Percentiles rank a stretch among this genome's conserved stretches.
Evolutionary conservation across 2,329 filamentous ascomycete genomes (phyloP).

Genomic region (Aspergillus candidus): DNA sequence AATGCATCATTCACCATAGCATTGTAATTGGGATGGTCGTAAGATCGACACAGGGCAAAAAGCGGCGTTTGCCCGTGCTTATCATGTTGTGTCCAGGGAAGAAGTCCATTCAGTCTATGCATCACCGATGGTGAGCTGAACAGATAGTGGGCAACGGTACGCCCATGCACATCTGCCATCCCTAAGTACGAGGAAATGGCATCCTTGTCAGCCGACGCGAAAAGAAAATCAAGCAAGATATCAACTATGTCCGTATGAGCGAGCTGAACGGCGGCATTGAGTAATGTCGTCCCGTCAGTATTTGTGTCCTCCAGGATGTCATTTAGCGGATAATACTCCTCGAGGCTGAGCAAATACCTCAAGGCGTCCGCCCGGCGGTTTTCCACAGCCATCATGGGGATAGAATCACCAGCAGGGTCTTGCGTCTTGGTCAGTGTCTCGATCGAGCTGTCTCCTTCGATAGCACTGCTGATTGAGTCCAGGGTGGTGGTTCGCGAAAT

Average conservation of each 20-base stretch:
- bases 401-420: conserved; percentile 67
- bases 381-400: conserved; percentile 81
- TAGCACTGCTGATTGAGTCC: conserved; percentile 63
- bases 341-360: conserved; percentile 69
- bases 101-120: conserved; percentile 62
- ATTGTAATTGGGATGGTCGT: conserved; percentile 83
- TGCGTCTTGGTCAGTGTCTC: conserved; percentile 55
- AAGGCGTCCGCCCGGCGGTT: conserved; percentile 65
- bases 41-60: conserved; percentile 90
- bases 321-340: conserved; percentile 66
- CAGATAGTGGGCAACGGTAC: conserved; percentile 90
- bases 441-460: conserved; percentile 82
- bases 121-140: conserved; percentile 87
- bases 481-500: conserved; percentile 74
- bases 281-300: conserved; percentile 79
- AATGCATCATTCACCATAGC: conserved; percentile 82
- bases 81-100: conserved; percentile 87
- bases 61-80: conserved; percentile 97
- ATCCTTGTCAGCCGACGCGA: conserved; percentile 50
- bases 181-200: conserved; percentile 63
- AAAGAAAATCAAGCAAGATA: conserved; percentile 65
- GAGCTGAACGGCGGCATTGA: conserved; percentile 85
- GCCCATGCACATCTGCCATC: conserved; percentile 73
- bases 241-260: conserved; percentile 70
- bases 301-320: conserved; percentile 77